Conservation (phyloP, 2,329 filamentous ascomycete genomes). For the Seiridium cupressi region DNA sequence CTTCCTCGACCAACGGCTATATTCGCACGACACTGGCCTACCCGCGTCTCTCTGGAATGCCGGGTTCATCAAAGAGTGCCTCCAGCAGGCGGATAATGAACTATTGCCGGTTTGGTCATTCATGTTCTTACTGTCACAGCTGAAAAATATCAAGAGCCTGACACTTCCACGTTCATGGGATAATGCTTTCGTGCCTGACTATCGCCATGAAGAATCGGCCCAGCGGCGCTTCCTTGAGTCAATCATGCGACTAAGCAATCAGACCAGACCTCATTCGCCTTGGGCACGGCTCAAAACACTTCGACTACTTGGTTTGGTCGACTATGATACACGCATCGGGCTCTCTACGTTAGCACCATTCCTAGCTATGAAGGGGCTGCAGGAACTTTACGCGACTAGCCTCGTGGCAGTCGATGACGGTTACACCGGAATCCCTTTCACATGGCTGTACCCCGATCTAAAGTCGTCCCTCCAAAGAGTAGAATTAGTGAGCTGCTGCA, state of each 20-base stretch:
- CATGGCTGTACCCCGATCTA: slow-evolving; percentile 9
- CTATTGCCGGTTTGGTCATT: not conserved
- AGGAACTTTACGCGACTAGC: not conserved
- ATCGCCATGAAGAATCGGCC: not conserved
- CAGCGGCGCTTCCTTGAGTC: not conserved
- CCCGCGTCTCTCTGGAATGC: not conserved
- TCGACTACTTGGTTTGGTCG: not conserved
- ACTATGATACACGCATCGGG: not conserved
- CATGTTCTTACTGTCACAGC: slow-evolving; percentile 8
- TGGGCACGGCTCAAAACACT: not conserved
- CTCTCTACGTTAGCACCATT: slow-evolving; percentile 9
- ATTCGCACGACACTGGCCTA: too few relatives aligned
- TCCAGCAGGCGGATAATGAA: not conserved
- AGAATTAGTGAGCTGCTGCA: slow-evolving; percentile 7
- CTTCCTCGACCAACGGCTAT: too few relatives aligned
- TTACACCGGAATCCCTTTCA: slow-evolving; percentile 1
- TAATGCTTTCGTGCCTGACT: not conserved
- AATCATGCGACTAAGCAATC: not conserved
- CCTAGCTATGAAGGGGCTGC: slow-evolving; percentile 1
- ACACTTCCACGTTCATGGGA: slow-evolving; percentile 1
- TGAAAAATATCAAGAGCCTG: slow-evolving; percentile 6
- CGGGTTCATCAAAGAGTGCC: not conserved
- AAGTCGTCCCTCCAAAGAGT: slow-evolving; percentile 10
- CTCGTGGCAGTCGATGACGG: not conserved
- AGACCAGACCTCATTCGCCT: not conserved